Conservation (phyloP, 306 rosid genomes). For the Quercus bicolor region DNA sequence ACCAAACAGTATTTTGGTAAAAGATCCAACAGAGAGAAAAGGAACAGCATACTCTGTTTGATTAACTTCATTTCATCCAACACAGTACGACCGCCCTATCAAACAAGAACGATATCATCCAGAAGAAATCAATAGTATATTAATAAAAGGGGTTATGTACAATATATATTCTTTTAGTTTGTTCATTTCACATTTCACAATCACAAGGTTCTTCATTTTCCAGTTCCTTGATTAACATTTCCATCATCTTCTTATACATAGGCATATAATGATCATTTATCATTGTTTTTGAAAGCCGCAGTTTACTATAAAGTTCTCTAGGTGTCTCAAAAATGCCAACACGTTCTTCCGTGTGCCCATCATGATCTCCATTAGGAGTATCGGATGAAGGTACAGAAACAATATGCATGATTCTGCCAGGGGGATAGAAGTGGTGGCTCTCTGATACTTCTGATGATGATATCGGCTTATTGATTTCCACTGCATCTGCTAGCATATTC, state of each 20-base stretch:
- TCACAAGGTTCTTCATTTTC: conserved; percentile 43
- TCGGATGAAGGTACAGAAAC: conserved; percentile 44
- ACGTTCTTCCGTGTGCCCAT: conserved; percentile 45
- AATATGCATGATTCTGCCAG: conserved; percentile 90
- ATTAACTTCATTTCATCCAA: too few species aligned
- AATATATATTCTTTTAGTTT: neutral
- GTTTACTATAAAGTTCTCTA: conserved; percentile 86
- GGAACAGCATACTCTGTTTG: too few species aligned
- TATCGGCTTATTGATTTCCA: conserved; percentile 53
- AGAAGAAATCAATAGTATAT: neutral
- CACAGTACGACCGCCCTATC: too few species aligned
- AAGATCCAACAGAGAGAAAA: too few species aligned
- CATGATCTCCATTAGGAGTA: conserved; percentile 36
- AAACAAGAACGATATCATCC: too few species aligned
- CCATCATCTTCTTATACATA: conserved; percentile 97
- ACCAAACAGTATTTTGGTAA: too few species aligned
- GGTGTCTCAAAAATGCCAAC: conserved; percentile 74
- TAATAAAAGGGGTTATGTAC: neutral
- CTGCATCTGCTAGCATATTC: conserved; percentile 55
- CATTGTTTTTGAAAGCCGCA: conserved; percentile 88
- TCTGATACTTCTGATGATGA: conserved; percentile 57
- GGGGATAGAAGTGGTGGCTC: conserved; percentile 73
- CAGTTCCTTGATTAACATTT: conserved; percentile 67
- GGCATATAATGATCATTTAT: conserved; percentile 98
- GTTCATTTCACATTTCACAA: conserved; percentile 26